Base-by-base conservation (phyloP, 108 stramenopile species). In the Skeletonema tropicum region DNA sequence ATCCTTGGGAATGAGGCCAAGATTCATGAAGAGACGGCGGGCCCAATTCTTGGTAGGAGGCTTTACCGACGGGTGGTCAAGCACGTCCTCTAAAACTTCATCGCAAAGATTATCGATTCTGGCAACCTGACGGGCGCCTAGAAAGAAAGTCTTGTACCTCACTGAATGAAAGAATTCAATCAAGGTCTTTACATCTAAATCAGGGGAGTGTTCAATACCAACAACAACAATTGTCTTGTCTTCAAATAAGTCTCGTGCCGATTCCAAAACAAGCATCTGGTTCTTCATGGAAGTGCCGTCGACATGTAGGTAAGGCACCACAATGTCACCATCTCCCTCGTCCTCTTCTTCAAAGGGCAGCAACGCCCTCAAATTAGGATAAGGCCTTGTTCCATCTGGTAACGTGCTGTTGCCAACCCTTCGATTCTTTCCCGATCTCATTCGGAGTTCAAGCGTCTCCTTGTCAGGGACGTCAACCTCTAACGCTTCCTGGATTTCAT, bases 301-400 rank as follows among this genome's bases (percentile, higher is more conserved):
- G 11, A 87, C 76, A 60, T 87, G 86, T n/a, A 87, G 31, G 46
- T 87, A 87, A 30, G 86, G 86, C n/a, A 87, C 81, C n/a, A 84
- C 64, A 35, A 73, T 71, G 60, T 77, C 82, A 41, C 71, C 77
- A 0, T 85, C 85, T 26, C 77, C 85, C 49, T 85, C 76, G 14
- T 83, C 73, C 67, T 85, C 82, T 26, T 83, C 82, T 63, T 83
- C 82, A 67, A 79, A 75, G 32, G 82, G 82, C 31, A 83, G 26
- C 41, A 83, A 33, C 12, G 76, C 64, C 30, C 81, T n/a, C 6
- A 82, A 55, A 63, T 82, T 63, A 21, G 81, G 81, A 68, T 82
- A 82, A n/a, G 60, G 75, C n/a, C 63, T 42, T 9, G 55, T 74
- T 64, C 73, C 79, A 58, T 79, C 78, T 11, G 65, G 49, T 60